Evolutionary conservation across 1,284 basidiomycete genomes (phyloP), one percentile per base, ranked within the genome.

Genomic region (Naganishia sp.): DNA sequence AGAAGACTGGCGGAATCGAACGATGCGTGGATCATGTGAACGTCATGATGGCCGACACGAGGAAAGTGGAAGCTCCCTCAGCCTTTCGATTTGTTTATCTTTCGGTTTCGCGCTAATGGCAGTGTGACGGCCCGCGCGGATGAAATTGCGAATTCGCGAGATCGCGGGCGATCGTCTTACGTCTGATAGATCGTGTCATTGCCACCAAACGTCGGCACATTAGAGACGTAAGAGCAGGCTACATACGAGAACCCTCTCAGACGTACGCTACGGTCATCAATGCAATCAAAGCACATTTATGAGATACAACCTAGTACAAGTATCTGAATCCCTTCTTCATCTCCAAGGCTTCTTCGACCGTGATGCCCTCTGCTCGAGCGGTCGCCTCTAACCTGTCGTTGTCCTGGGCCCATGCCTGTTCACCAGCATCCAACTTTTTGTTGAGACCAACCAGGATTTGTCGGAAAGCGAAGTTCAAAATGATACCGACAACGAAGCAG

Each of bases 381-480:
- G 53, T 55, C 53, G 53, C 53, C n/a, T 36, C 53, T 6, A 55
- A 13, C 36, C 53, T 36, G 18, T 55, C 48, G 48, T 61, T 52
- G 33, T 61, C 36, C 54, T 71, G 72, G 2, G 66, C 69, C 70
- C 71, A 73, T 36, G 69, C 70, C 55, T 68, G 63, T 68, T 76
- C 76, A 3, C 70, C 72, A 16, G 69, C 72, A 18, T 75, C 76
- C 46, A 78, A 67, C 65, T 73, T 70, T 67, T 71, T 71, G 73
- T 79, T 79, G 45, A 74, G 64, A 15, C 65, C 65, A 45, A 72
- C 54, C 9, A 79, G 69, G 63, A 77, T 72, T 48, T 63, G 56
- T 39, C 71, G 63, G 74, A 76, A 75, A 33, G 67, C 42, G 63
- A 73, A 68, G 63, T 71, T 72, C 43, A 73, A 70, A 28, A 69